A percentile compares a stretch with the other conserved stretches of the same genome.
Evolutionary conservation across 345 rosid genomes (phyloP).

Genomic region (Brassica cretica): DNA sequence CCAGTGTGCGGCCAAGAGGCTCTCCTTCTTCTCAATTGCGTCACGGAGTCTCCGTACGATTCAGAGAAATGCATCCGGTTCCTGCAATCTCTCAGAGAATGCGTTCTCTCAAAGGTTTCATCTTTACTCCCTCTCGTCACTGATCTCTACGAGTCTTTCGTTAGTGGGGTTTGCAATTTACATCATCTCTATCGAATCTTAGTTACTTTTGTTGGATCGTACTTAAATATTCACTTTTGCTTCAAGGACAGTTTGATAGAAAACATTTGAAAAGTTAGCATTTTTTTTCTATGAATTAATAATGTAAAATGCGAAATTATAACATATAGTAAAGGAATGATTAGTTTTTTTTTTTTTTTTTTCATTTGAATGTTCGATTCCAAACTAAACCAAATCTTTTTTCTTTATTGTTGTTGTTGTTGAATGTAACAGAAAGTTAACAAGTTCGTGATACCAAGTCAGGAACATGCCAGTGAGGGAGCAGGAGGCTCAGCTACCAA

Average conservation of each 20-base stretch:
- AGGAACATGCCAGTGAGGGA: slow-evolving; percentile 37
- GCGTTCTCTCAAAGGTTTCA: slow-evolving; percentile 65
- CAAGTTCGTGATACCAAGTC: slow-evolving; percentile 60
- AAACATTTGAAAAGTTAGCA: not conserved
- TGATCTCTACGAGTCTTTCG: not conserved
- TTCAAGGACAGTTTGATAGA: not conserved
- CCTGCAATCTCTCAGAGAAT: slow-evolving; percentile 61
- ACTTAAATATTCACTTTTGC: not conserved
- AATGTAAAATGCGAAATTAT: not conserved
- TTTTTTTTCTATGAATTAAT: not conserved
- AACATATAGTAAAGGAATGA: too few species aligned
- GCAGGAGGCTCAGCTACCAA: slow-evolving; percentile 39
- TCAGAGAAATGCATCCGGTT: slow-evolving; percentile 60
- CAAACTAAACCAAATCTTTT: not conserved
- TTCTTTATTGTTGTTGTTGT: not conserved
- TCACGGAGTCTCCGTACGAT: slow-evolving; percentile 61
- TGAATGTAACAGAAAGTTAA: slow-evolving; percentile 58
- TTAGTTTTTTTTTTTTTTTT: too few species aligned
- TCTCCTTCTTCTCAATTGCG: slow-evolving; percentile 81
- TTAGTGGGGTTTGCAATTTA: not conserved
- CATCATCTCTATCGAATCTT: slow-evolving; percentile 1
- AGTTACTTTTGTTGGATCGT: not conserved
- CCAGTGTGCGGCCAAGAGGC: slow-evolving; percentile 72
- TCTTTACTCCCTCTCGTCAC: not conserved
- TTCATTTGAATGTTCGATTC: not conserved